phyloP scores from a whole-genome alignment of 306 rosid genomes.

The Bauhinia variegata region DNA sequence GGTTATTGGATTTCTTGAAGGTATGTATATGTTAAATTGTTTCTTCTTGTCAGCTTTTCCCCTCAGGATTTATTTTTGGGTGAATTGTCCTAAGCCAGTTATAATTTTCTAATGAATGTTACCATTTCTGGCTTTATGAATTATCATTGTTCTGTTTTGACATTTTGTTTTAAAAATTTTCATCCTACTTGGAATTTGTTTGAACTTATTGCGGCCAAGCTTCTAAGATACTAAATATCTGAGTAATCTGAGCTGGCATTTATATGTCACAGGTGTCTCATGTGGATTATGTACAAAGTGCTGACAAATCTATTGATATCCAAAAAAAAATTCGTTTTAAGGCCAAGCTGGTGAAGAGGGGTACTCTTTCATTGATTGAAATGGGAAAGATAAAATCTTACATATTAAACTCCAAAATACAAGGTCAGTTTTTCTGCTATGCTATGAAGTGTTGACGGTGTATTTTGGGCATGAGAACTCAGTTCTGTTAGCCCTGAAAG shows the following conservation, averaged over 20 bases:
- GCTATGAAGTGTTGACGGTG: neutral
- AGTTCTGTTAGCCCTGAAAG: conserved; percentile 17
- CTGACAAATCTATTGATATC: conserved; percentile 40
- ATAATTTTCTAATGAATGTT: neutral
- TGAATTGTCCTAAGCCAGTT: neutral
- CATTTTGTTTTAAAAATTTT: conserved; percentile 12
- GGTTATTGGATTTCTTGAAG: conserved; percentile 78
- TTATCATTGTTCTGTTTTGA: too few relatives aligned
- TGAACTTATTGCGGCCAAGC: conserved; percentile 8
- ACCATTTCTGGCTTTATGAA: neutral
- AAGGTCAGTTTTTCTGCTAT: conserved; percentile 48
- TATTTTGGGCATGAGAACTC: conserved; percentile 1
- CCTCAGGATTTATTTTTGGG: neutral
- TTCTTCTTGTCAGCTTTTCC: conserved; percentile 21
- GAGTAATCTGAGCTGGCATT: conserved; percentile 17
- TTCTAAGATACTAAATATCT: conserved; percentile 25
- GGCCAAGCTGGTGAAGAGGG: conserved; percentile 69
- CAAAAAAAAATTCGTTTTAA: conserved; percentile 65
- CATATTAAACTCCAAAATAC: conserved; percentile 60
- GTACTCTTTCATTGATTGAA: conserved; percentile 71
- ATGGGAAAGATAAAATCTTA: conserved; percentile 73
- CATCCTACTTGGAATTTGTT: conserved; percentile 16
- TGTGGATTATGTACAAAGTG: conserved; percentile 54
- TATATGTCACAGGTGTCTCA: conserved; percentile 61
- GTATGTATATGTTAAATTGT: conserved; percentile 42